A percentile compares a stretch with the other conserved stretches of the same genome.
Conservation (phyloP, 2,329 filamentous ascomycete species). For the Cercospora zeae-maydis region DNA sequence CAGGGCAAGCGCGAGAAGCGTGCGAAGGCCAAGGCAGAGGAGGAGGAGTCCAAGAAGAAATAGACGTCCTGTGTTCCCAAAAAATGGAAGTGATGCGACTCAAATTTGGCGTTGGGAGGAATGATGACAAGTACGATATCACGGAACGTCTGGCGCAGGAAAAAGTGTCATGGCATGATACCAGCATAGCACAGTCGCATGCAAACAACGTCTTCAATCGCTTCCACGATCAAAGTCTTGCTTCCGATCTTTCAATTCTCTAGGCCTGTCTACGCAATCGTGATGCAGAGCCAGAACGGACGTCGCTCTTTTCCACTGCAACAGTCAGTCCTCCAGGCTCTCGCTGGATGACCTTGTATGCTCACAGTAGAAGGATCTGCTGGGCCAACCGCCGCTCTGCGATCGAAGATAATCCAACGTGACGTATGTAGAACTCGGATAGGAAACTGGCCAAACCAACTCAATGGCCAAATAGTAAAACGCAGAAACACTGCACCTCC, state of each 20-base stretch:
- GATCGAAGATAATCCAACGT: background rate
- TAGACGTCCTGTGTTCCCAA: conserved; percentile 45
- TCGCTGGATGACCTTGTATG: background rate
- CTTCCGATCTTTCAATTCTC: background rate
- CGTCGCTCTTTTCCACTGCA: background rate
- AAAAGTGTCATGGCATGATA: conserved; percentile 20
- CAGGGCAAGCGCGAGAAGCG: conserved; percentile 90
- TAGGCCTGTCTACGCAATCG: no score
- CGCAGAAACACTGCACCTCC: background rate
- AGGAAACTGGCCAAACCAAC: background rate
- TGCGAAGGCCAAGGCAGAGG: conserved; percentile 79
- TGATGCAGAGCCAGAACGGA: background rate
- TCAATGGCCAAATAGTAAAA: background rate
- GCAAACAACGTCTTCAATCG: conserved; percentile 26
- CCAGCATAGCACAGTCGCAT: conserved; percentile 26
- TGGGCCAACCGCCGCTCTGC: background rate
- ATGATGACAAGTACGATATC: conserved; percentile 19
- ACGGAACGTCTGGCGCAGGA: conserved; percentile 25
- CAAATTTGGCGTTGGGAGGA: conserved; percentile 25
- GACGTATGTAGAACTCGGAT: background rate
- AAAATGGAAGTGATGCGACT: conserved; percentile 25
- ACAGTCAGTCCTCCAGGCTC: background rate
- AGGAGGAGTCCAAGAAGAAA: conserved; percentile 77
- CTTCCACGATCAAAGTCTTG: conserved; percentile 14
- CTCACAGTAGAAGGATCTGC: background rate